Evolutionary conservation across 805 yeast genomes (phyloP).

Genomic region (Jamesozyma piceae): DNA sequence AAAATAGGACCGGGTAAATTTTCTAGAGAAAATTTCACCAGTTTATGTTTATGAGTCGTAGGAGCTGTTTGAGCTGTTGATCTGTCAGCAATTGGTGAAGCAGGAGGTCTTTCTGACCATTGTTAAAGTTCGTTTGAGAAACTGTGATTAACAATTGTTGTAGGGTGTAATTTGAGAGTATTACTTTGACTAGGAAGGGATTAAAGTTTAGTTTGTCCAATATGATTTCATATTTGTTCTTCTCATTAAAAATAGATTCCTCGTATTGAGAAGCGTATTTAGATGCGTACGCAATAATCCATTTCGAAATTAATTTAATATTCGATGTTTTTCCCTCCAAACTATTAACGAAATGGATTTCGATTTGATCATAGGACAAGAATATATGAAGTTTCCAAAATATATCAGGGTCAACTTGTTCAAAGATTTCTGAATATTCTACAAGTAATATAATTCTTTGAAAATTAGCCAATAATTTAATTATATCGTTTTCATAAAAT

Average conservation of each 20-base stretch:
- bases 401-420: slow-evolving; percentile 12
- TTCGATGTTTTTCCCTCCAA: not conserved
- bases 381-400: slow-evolving; percentile 19
- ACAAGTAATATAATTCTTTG: slow-evolving; percentile 11
- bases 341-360: slow-evolving; percentile 5
- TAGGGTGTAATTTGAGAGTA: not conserved
- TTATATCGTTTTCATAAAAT: slow-evolving; percentile 10
- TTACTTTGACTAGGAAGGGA: not conserved
- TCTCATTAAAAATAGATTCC: not conserved
- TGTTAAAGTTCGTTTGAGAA: not conserved
- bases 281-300: not conserved
- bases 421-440: slow-evolving; percentile 9
- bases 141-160: not conserved
- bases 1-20: not conserved
- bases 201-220: not conserved
- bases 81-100: not conserved
- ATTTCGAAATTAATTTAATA: not conserved
- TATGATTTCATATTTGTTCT: not conserved
- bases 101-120: not conserved
- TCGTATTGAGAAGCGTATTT: not conserved
- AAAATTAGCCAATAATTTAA: slow-evolving; percentile 9
- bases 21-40: not conserved
- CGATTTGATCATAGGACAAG: slow-evolving; percentile 6
- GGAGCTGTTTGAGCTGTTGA: not conserved
- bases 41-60: not conserved